Base-by-base conservation (phyloP, 768 basidiomycete genomes). In the Trichaptum fuscoviolaceum region DNA sequence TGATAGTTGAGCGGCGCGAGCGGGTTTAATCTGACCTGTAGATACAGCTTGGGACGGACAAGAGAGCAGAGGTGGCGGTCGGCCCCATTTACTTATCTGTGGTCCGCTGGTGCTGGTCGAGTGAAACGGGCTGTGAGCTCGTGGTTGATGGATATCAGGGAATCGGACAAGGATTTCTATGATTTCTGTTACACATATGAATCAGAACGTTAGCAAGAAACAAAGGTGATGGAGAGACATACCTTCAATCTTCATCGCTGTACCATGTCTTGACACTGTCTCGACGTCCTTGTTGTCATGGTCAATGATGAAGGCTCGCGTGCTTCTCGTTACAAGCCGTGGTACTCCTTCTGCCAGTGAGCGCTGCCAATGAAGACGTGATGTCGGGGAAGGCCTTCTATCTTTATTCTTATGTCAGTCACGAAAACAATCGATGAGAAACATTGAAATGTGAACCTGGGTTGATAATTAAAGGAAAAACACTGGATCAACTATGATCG, bases 191-290 rank as follows among this genome's bases (percentile, higher is more conserved):
- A 34, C 23, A 15, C 18, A 52, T 7, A 27, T 57, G 34, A 58
- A 57, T 58, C n/a, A 57, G 18, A 17, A 0, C 30, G 63, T 17
- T 15, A 18, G 25, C 10, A 3, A 15, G 62, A 9, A 8, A 18
- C 35, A 42, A 24, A 24, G 18, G 36, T 26, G 63, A 57, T 7
- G 1, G 24, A 7, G 52, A 23, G 12, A 67, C 76, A 36, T 65
- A 83, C 84, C 80, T 74, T 69, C 72, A 74, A 65, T 81, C 80
- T 26, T 73, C 70, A 30, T 71, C 73, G 0, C 77, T 76, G 74
- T 95, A 95, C 92, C 92, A 95, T 6, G 92, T 91, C 25, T 86
- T 87, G n/a, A n/a, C n/a, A n/a, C n/a, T n/a, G n/a, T n/a, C n/a
- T n/a, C n/a, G n/a, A n/a, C n/a, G n/a, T n/a, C n/a, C n/a, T n/a